A percentile compares a stretch with the other conserved stretches of the same genome.
These are phyloP conservation scores for Gloeostereum incarnatum DNA, from an alignment of 768 basidiomycete genomes.

Conservation along the genomic window DNA sequence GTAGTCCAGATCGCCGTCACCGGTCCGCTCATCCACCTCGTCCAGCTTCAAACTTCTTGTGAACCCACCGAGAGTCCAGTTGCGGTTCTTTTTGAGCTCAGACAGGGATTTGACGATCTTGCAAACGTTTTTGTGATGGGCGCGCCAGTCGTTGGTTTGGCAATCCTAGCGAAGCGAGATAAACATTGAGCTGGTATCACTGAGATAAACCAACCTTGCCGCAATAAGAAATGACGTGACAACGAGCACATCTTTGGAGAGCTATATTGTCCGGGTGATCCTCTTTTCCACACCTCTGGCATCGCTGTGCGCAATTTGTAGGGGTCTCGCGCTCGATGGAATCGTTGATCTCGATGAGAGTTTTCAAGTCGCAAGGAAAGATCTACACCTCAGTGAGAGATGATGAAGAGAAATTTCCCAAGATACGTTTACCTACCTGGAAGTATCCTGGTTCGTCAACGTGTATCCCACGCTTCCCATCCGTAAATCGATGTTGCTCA, in stretches of 20 bases:
- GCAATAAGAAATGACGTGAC: conserved; percentile 7
- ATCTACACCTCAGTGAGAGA: conserved; percentile 2
- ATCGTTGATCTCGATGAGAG: conserved; percentile 10
- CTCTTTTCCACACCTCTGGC: conserved; percentile 9
- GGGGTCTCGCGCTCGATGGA: conserved; percentile 8
- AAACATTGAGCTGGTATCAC: not conserved
- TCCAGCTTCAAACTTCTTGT: not conserved
- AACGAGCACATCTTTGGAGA: conserved; percentile 10
- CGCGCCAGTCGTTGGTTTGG: conserved; percentile 9
- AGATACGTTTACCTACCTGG: conserved; percentile 4
- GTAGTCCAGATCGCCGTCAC: not conserved
- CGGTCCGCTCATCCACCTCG: not conserved
- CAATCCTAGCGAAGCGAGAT: conserved; percentile 7
- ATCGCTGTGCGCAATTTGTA: conserved; percentile 3
- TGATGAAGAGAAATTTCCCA: not conserved
- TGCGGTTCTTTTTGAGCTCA: conserved; percentile 9
- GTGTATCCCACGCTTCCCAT: conserved; percentile 4
- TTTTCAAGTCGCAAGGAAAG: conserved; percentile 9
- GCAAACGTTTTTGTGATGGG: conserved; percentile 10
- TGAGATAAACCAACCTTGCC: conserved; percentile 3
- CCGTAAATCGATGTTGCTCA: conserved; percentile 4
- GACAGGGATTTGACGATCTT: conserved; percentile 8
- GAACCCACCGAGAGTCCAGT: conserved; percentile 2
- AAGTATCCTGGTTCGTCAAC: conserved; percentile 9
- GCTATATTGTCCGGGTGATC: conserved; percentile 3